These are phyloP conservation scores for Eucalyptus dawsonii DNA, from an alignment of 345 rosid species.

Conservation along the genomic window DNA sequence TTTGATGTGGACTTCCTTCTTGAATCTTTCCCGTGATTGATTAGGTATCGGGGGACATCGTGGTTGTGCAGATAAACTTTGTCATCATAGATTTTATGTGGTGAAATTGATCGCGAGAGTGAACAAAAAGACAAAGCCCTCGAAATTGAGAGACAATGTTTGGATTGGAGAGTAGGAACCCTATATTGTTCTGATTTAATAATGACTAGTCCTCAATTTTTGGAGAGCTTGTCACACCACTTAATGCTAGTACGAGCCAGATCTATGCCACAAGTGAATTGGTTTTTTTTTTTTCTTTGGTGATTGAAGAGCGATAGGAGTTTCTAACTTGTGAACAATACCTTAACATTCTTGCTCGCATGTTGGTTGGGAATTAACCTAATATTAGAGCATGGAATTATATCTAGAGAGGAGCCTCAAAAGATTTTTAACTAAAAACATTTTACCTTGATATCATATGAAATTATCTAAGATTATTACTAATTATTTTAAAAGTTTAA, in stretches of 20 bases:
- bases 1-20: background rate
- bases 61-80: rapidly evolving
- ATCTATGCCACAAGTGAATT: background rate
- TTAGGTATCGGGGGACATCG: background rate
- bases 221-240: background rate
- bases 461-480: background rate
- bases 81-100: rapidly evolving
- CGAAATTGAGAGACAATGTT: background rate
- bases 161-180: background rate
- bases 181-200: too few species aligned
- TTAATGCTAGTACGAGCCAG: background rate
- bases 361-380: background rate
- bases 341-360: background rate
- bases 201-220: background rate
- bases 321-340: background rate
- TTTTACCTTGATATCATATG: background rate
- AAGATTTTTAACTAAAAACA: background rate
- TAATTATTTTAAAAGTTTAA: background rate
- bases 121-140: background rate
- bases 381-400: background rate
- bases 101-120: background rate
- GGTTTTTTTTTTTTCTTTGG: background rate
- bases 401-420: background rate
- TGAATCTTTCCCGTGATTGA: background rate
- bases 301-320: background rate